phyloP scores from a whole-genome alignment of 2,329 filamentous ascomycete genomes.

The Exophiala phaeomuriformis region DNA sequence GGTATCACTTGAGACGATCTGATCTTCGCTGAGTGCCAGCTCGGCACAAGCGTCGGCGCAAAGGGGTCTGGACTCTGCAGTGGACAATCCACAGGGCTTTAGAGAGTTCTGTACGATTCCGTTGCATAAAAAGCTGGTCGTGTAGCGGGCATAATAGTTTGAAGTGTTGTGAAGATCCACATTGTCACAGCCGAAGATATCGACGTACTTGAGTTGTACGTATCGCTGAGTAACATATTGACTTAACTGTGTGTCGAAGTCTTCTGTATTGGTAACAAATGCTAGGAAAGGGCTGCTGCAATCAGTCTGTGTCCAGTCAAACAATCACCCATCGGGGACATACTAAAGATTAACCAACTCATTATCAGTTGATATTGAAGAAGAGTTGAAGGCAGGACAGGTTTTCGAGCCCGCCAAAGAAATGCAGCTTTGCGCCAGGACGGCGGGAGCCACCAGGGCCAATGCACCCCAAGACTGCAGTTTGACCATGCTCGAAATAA shows the following conservation, averaged over 20 bases:
- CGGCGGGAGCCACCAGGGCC: conserved; percentile 13
- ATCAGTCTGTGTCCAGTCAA: conserved; percentile 27
- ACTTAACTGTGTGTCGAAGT: conserved; percentile 70
- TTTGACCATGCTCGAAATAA: conserved; percentile 14
- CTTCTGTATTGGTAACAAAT: conserved; percentile 65
- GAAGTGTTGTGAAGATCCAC: conserved; percentile 72
- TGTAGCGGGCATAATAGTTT: conserved; percentile 85
- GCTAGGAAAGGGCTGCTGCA: conserved; percentile 68
- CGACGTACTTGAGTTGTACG: conserved; percentile 71
- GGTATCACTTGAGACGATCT: conserved; percentile 62
- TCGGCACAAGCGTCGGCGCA: conserved; percentile 87
- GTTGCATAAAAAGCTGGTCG: conserved; percentile 87
- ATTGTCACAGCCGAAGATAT: conserved; percentile 69
- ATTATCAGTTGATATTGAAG: conserved; percentile 62
- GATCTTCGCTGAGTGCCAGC: conserved; percentile 80
- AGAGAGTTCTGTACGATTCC: conserved; percentile 86
- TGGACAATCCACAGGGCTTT: conserved; percentile 57
- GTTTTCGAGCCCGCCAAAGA: conserved; percentile 61
- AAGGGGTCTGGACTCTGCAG: conserved; percentile 61
- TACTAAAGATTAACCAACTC: conserved; percentile 58
- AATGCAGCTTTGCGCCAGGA: conserved; percentile 44
- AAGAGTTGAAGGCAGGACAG: conserved; percentile 65
- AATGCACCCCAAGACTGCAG: conserved; percentile 16
- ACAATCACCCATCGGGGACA: conserved; percentile 31
- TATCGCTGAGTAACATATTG: conserved; percentile 69